Evolutionary conservation across 2,329 filamentous ascomycete genomes (phyloP).

Genomic region (Bisporella sp.): DNA sequence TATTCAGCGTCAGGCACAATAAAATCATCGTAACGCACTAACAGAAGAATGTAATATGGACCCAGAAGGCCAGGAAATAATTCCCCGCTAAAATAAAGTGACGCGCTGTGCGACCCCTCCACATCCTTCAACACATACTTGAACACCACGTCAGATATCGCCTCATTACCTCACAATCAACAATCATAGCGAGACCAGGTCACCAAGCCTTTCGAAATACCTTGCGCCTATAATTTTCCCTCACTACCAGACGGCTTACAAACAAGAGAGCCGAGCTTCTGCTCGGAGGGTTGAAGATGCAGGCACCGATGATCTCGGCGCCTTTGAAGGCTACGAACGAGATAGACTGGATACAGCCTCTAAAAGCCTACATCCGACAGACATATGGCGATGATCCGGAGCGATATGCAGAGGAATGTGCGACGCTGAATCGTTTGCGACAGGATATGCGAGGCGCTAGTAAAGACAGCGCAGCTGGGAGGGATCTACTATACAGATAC

Average conservation of each 20-base stretch:
- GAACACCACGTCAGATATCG: neutral
- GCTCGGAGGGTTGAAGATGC: slow-evolving; percentile 43
- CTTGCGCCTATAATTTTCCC: no score
- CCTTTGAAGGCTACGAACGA: slow-evolving; percentile 93
- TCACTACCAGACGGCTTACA: no score
- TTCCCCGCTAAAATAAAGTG: no score
- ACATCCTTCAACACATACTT: neutral
- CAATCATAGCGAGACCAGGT: no score
- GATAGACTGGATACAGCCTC: slow-evolving; percentile 91
- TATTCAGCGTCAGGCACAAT: no score
- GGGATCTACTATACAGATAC: slow-evolving; percentile 92
- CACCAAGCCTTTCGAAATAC: no score
- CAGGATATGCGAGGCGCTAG: slow-evolving; percentile 98
- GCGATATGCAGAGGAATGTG: slow-evolving; percentile 91
- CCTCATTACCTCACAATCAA: no score
- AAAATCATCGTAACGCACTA: no score
- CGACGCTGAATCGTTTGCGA: slow-evolving; percentile 83
- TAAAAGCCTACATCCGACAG: slow-evolving; percentile 88
- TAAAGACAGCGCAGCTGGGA: slow-evolving; percentile 88
- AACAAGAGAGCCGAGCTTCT: slow-evolving; percentile 24
- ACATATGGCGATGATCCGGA: slow-evolving; percentile 97
- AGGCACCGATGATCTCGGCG: slow-evolving; percentile 91
- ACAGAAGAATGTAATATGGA: no score
- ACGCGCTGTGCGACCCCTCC: neutral
- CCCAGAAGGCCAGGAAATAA: no score